phyloP scores from a whole-genome alignment of 1,284 basidiomycete genomes.

The Macrocystidia cucumis region DNA sequence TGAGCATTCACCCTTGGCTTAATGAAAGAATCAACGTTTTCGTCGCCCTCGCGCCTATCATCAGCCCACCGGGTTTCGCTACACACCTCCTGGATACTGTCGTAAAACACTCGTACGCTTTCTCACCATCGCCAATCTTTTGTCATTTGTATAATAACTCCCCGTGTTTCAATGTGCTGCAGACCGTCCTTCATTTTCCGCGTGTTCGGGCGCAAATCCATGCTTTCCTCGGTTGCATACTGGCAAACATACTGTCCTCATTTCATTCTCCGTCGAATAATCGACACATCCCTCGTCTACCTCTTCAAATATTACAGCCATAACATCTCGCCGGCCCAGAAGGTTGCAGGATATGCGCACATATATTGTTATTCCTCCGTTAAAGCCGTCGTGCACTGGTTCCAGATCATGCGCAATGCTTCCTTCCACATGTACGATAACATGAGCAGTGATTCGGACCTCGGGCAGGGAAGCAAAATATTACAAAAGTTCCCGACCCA shows the following conservation, averaged over 20 bases:
- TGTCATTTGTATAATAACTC: not conserved
- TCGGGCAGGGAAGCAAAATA: not conserved
- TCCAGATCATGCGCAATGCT: slow-evolving; percentile 12
- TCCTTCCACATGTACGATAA: slow-evolving; percentile 10
- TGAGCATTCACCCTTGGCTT: slow-evolving; percentile 11
- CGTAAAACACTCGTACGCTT: slow-evolving; percentile 11
- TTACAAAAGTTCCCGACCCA: slow-evolving; percentile 8
- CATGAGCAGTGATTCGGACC: not conserved
- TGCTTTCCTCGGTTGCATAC: slow-evolving; percentile 10
- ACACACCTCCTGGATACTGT: slow-evolving; percentile 7
- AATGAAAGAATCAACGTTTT: slow-evolving; percentile 10
- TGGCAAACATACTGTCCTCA: slow-evolving; percentile 11
- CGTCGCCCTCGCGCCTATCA: slow-evolving; percentile 14
- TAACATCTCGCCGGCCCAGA: slow-evolving; percentile 12
- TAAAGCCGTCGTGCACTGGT: slow-evolving; percentile 14
- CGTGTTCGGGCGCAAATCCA: slow-evolving; percentile 11
- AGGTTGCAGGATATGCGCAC: slow-evolving; percentile 12
- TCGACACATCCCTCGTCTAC: slow-evolving; percentile 10
- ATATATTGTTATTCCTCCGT: slow-evolving; percentile 15
- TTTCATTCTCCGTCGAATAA: slow-evolving; percentile 8
- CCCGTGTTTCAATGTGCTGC: not conserved
- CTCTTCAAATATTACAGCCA: slow-evolving; percentile 11
- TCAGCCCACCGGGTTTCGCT: slow-evolving; percentile 12
- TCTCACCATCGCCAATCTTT: not conserved
- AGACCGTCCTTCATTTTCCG: slow-evolving; percentile 10